Conservation (phyloP, 306 rosid species). For the Echinosophora koreensis region DNA sequence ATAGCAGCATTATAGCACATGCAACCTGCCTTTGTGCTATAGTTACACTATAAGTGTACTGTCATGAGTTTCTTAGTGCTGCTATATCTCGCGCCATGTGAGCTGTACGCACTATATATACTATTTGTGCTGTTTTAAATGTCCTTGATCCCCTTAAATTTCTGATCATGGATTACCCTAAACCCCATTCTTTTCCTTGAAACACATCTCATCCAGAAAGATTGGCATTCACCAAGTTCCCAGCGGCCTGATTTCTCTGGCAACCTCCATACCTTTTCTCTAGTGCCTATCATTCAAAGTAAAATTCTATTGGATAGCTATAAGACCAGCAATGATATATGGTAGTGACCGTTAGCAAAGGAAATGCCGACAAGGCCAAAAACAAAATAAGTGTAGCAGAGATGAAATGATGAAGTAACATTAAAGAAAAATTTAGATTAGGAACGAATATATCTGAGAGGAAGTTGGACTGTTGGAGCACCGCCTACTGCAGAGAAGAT, state of each 20-base stretch:
- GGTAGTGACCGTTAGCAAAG: not conserved
- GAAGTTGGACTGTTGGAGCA: constrained; percentile 26
- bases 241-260: not conserved
- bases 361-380: constrained; percentile 4
- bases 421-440: constrained; percentile 19
- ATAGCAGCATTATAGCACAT: not conserved
- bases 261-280: not conserved
- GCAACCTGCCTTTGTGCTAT: constrained; percentile 17
- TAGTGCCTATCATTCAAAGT: constrained; percentile 14
- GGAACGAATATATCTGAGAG: constrained; percentile 16
- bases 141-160: not conserved
- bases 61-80: constrained; percentile 32
- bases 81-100: constrained; percentile 6
- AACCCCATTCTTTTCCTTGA: not conserved
- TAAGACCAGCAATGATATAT: constrained; percentile 36
- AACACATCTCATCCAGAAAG: not conserved
- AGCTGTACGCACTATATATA: constrained; percentile 8
- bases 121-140: constrained; percentile 14
- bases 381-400: constrained; percentile 9
- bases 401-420: not conserved
- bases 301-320: constrained; percentile 2
- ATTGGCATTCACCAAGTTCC: constrained; percentile 13
- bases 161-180: not conserved
- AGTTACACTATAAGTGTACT: not conserved
- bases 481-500: constrained; percentile 5